Evolutionary conservation across 2,329 filamentous ascomycete species (phyloP).

Genomic region (Waltergamsia citrina): DNA sequence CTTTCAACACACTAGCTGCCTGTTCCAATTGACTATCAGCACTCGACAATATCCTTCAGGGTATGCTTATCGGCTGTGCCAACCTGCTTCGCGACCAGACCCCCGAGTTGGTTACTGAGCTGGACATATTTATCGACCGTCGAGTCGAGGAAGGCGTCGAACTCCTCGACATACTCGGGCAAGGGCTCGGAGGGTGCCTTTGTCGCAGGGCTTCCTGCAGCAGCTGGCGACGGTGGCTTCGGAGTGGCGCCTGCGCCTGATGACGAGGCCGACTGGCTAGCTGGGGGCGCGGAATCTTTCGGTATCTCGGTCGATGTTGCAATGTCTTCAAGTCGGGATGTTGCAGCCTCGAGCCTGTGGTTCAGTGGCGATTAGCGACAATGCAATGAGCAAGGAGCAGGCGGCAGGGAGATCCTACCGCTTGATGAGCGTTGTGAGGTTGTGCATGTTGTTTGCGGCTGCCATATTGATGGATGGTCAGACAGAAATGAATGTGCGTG

Average conservation of each 20-base stretch:
- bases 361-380: background rate
- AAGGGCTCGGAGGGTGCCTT: slow-evolving; percentile 44
- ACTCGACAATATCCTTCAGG: no score
- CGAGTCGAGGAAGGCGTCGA: slow-evolving; percentile 66
- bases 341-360: slow-evolving; percentile 87
- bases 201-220: slow-evolving; percentile 19
- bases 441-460: slow-evolving; percentile 81
- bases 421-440: slow-evolving; percentile 95
- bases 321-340: slow-evolving; percentile 92
- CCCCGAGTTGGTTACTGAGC: slow-evolving; percentile 69
- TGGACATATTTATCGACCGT: slow-evolving; percentile 72
- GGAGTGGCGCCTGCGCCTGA: slow-evolving; percentile 17
- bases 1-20: slow-evolving; percentile 44
- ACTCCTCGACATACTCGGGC: slow-evolving; percentile 76
- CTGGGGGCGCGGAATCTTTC: slow-evolving; percentile 33
- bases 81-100: slow-evolving; percentile 63
- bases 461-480: slow-evolving; percentile 41
- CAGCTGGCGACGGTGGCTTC: slow-evolving; percentile 15
- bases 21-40: no score
- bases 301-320: slow-evolving; percentile 63
- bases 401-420: slow-evolving; percentile 47
- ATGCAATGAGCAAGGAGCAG: background rate
- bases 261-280: slow-evolving; percentile 25
- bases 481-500: background rate
- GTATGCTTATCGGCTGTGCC: background rate